These are phyloP conservation scores for Histomonas meleagridis DNA, from an alignment of 208 protist species.

Conservation along the genomic window DNA sequence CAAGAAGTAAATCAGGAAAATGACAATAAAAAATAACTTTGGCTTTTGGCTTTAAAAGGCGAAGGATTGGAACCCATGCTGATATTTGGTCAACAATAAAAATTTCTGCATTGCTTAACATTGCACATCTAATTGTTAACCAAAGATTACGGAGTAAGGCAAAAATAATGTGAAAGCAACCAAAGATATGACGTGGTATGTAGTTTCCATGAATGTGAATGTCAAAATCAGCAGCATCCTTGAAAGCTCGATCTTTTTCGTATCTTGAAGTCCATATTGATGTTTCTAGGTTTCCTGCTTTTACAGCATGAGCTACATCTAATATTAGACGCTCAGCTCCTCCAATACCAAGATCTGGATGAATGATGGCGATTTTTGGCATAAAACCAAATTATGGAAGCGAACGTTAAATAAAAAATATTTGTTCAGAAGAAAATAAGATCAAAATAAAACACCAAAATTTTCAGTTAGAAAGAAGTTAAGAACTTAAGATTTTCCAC, in stretches of 20 bases:
- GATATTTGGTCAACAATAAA: conserved; percentile 79
- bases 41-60: conserved; percentile 56
- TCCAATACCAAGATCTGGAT: conserved; percentile 49
- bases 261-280: not conserved
- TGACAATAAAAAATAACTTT: conserved; percentile 92
- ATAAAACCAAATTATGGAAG: no score
- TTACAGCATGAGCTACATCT: conserved; percentile 64
- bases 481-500: no score
- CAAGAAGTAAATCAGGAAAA: conserved; percentile 78
- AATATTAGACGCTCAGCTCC: conserved; percentile 89
- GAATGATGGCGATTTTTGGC: not conserved
- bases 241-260: not conserved
- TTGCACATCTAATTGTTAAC: conserved; percentile 57
- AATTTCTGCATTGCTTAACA: conserved; percentile 51
- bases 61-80: conserved; percentile 60
- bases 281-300: not conserved
- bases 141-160: conserved; percentile 66
- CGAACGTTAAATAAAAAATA: no score
- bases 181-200: conserved; percentile 62
- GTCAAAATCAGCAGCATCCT: not conserved
- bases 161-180: conserved; percentile 65
- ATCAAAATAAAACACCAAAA: no score
- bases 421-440: no score
- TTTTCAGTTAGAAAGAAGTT: no score
- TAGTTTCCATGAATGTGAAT: conserved; percentile 39